phyloP scores from a whole-genome alignment of 2,329 filamentous ascomycete species.

The Ascochyta viciae-villosae region DNA sequence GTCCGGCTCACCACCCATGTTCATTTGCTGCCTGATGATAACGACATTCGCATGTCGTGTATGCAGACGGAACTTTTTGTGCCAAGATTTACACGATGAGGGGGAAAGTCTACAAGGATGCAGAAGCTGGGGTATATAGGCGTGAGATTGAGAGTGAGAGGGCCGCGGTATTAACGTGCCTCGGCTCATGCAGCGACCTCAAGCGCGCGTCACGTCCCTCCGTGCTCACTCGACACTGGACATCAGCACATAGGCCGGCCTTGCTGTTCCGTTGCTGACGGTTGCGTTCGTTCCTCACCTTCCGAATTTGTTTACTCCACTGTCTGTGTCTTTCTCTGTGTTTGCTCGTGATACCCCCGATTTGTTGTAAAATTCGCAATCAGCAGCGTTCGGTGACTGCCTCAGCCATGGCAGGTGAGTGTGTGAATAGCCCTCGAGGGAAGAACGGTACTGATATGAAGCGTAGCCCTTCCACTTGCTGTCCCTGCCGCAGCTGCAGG shows the following conservation, averaged over 20 bases:
- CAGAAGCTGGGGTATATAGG: conserved; percentile 5
- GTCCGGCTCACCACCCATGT: not conserved
- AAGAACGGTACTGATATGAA: conserved; percentile 1
- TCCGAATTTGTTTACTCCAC: not conserved
- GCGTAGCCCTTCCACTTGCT: conserved; percentile 36
- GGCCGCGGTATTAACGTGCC: conserved; percentile 1
- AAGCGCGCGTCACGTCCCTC: conserved; percentile 6
- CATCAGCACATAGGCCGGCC: conserved; percentile 6
- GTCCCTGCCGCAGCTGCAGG: conserved; percentile 49
- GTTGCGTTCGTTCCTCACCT: not conserved
- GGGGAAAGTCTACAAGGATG: conserved; percentile 5
- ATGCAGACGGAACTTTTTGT: not conserved
- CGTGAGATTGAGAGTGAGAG: no score
- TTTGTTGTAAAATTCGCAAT: not conserved
- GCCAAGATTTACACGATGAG: conserved; percentile 10
- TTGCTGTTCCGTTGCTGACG: conserved; percentile 7
- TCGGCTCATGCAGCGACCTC: conserved; percentile 11
- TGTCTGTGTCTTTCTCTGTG: not conserved
- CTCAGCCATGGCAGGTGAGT: conserved; percentile 20
- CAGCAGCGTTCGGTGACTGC: not conserved
- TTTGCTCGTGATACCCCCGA: conserved; percentile 4
- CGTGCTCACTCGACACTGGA: conserved; percentile 8
- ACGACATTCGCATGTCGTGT: not conserved
- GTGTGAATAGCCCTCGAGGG: not conserved
- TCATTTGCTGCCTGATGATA: not conserved